Conservation (phyloP, 257 asterid species). For the Anisodus acutangulus region DNA sequence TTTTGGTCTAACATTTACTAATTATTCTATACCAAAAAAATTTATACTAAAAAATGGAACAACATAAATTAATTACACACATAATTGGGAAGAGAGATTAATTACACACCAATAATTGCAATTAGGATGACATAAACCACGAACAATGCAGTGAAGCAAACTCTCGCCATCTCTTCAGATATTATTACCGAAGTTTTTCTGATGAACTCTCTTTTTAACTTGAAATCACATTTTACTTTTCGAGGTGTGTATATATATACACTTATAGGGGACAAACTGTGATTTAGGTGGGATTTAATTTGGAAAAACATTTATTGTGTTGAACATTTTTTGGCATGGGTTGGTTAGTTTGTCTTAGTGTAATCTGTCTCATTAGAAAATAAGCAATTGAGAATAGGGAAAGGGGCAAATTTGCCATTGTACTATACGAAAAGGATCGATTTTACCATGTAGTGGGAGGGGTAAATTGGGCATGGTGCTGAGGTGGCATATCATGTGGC, state of each 20-base stretch:
- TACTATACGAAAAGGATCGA: too few species aligned
- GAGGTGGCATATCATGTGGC: too few species aligned
- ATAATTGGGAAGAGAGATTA: background rate
- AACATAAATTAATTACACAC: background rate
- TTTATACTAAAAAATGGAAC: background rate
- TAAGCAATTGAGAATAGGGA: too few species aligned
- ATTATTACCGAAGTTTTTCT: background rate
- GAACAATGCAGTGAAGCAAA: slow-evolving; percentile 1
- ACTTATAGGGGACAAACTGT: background rate
- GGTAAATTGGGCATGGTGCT: too few species aligned
- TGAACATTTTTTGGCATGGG: too few species aligned
- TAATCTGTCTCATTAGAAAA: too few species aligned
- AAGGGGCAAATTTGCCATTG: too few species aligned
- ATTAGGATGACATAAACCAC: slow-evolving; percentile 1
- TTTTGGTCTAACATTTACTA: background rate
- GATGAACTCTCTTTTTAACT: background rate
- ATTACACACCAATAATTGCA: slow-evolving; percentile 1
- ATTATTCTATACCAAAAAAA: background rate
- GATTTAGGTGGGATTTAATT: too few species aligned
- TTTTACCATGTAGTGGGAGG: too few species aligned
- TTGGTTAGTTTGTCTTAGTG: too few species aligned
- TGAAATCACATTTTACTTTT: background rate
- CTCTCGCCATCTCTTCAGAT: slow-evolving; percentile 11
- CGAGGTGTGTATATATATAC: background rate
- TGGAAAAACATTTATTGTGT: too few species aligned